Base-by-base conservation (phyloP, 257 asterid genomes). In the Penstemon barbatus region DNA sequence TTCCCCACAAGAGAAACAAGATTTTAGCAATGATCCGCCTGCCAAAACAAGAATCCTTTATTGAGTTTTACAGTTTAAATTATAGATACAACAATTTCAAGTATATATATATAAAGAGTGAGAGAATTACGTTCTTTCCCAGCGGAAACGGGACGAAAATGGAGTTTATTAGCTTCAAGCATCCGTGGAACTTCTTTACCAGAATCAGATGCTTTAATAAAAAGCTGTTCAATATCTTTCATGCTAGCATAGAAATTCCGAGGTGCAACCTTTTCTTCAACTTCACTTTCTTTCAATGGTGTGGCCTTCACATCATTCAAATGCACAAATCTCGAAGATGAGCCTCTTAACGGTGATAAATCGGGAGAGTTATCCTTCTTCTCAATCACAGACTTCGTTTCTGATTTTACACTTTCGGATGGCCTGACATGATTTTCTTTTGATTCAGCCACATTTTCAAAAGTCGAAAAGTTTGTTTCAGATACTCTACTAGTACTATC, bases 151-250 rank as follows among this genome's bases (percentile, higher is more conserved):
- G 95, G 97, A 67, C 96, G 96, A 63, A 89, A 94, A 75, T 94
- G 95, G 63, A 94, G 87, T 69, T 91, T 91, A 73, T 94, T 91
- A 33, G 99, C 99, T 81, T 94, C 99, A 63, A 94, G 96, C 97
- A 89, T 94, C 78, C 95, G 84, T 1, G 99, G 96, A 63, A 94
- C 95, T 82, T 94, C 97, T 80, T 83, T 82, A 73, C 99, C 99
- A n/a, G 99, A 83, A 59, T 87, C 97, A 69, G 99, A 89, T 36
- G 97, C 97, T 80, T 84, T 87, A 43, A 71, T 74, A 75, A 94
- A 94, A 61, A 91, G 89, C 65, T 64, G 82, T 61, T 89, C 97
- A 46, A 94, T 87, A 48, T 89, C 92, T 77, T 84, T 94, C 80
- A 94, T 81, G 88, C 97, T 91, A 12, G 81, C 74, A 72, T 83